Percentiles rank a stretch among this genome's conserved stretches.
phyloP scores from a whole-genome alignment of 805 yeast species.

The Kodamaea lidongshanica region DNA sequence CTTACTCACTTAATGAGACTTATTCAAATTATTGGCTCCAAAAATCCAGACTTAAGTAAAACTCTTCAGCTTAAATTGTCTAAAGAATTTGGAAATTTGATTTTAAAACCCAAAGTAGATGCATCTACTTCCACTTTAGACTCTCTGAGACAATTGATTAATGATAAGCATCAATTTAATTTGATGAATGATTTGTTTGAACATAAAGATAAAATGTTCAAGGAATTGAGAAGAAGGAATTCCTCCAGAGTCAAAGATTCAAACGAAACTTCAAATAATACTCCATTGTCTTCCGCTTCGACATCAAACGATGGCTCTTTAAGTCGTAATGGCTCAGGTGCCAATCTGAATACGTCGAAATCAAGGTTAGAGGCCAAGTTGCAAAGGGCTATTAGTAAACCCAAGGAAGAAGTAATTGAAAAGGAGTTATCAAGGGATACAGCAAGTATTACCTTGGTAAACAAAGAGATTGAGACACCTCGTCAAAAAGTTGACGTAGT shows the following conservation, averaged over 20 bases:
- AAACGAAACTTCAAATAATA: slow-evolving; percentile 1
- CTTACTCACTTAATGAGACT: slow-evolving; percentile 68
- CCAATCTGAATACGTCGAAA: slow-evolving; percentile 17
- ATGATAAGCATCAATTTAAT: slow-evolving; percentile 52
- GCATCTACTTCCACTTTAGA: slow-evolving; percentile 15
- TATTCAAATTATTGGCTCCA: slow-evolving; percentile 42
- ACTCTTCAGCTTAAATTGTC: slow-evolving; percentile 46
- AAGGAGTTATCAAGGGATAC: slow-evolving; percentile 3
- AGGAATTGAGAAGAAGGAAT: slow-evolving; percentile 45
- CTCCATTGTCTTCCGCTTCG: slow-evolving; percentile 1
- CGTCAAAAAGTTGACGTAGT: neutral
- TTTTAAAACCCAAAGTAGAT: slow-evolving; percentile 44
- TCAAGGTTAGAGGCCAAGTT: slow-evolving; percentile 23
- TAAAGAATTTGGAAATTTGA: slow-evolving; percentile 59
- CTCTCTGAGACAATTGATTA: slow-evolving; percentile 26
- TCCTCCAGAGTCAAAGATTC: slow-evolving; percentile 15
- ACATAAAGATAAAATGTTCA: slow-evolving; percentile 57
- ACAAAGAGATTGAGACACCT: too few species aligned
- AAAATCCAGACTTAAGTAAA: slow-evolving; percentile 27
- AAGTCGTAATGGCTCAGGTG: neutral
- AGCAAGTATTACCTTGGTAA: too few species aligned
- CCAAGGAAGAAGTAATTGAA: slow-evolving; percentile 9
- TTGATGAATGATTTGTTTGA: slow-evolving; percentile 58
- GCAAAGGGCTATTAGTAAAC: slow-evolving; percentile 20
- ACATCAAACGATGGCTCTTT: neutral